Evolutionary conservation across 106 monocot genomes (phyloP), one percentile per base, ranked within the genome.

Genomic region (Narthecium ossifragum): DNA sequence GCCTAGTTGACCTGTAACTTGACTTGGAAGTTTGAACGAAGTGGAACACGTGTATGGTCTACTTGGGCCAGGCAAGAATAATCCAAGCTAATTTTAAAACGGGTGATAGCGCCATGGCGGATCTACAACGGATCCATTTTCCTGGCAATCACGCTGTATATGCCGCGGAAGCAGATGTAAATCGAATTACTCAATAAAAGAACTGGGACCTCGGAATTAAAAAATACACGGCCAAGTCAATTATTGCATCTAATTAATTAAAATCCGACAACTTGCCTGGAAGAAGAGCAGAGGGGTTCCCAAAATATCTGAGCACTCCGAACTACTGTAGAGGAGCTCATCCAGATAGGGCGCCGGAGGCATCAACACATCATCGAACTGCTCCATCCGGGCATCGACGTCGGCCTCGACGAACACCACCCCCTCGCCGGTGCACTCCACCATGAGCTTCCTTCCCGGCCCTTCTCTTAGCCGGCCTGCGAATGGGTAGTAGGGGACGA

Each of bases 311-410:
- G 8, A 8, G 8, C 40, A 60, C 39, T 66, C 73, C 51, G 39
- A 24, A 4, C 45, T 60, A 45, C 53, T 60, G 33, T 27, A 51
- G 26, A 73, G 39, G 31, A 73, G 65, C 66, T 73, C 73, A 43
- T 65, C 65, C 5, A 66, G 32, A 49, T 66, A 66, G 0, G 73
- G 66, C 41, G 66, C 59, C 3, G 73, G 73, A 0, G 73, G 66
- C 13, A 60, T 22, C 23, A 60, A 33, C 13, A 14, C 0, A 14
- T 59, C 66, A 4, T 66, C 73, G 37, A 73, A 73, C 6, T 60
- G 37, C 15, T 73, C 25, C 11, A 66, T 22, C 1, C 52, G 18
- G 22, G 60, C 59, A 20, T 73, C 66, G 22, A 60, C 73, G 20
- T 73, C 73, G 18, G 73, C 73, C 57, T 55, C 56, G 1, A 55